phyloP scores from a whole-genome alignment of 345 rosid genomes.

The Salix arbutifolia region DNA sequence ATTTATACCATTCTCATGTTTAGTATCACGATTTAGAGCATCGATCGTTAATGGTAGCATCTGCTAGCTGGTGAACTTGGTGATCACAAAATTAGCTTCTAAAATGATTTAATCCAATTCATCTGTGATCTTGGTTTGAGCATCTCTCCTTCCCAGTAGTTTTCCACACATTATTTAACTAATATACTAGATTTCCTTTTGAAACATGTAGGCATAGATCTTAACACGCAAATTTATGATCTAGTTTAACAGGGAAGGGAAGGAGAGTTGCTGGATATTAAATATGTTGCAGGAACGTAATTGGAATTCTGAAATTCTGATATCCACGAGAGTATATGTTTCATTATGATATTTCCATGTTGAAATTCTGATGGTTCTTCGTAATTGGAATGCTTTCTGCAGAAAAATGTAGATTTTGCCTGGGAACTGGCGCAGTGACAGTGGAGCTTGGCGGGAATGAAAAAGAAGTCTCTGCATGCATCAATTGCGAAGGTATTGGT shows the following conservation, averaged over 20 bases:
- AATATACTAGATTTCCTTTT: not conserved
- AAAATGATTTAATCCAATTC: not conserved
- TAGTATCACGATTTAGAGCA: not conserved
- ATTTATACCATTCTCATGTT: not conserved
- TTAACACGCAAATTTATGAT: not conserved
- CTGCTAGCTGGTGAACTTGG: not conserved
- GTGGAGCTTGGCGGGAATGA: constrained; percentile 76
- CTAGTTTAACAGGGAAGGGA: not conserved
- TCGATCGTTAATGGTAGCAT: not conserved
- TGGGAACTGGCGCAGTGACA: constrained; percentile 60
- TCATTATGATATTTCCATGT: not conserved
- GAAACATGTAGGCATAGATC: not conserved
- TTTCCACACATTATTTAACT: not conserved
- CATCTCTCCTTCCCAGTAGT: not conserved
- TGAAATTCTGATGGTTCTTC: constrained; percentile 9
- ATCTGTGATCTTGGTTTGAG: not conserved
- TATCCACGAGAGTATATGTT: no score
- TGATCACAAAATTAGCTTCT: not conserved
- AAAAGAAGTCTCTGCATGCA: constrained; percentile 71
- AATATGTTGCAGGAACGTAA: not conserved
- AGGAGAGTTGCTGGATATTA: not conserved
- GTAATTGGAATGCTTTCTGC: not conserved
- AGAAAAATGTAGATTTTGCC: constrained; percentile 88
- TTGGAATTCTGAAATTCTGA: no score
- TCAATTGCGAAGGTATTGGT: constrained; percentile 80